Evolutionary conservation across 192 early-diverging fungal species (phyloP).

Genomic region (Mortierella alpina): DNA sequence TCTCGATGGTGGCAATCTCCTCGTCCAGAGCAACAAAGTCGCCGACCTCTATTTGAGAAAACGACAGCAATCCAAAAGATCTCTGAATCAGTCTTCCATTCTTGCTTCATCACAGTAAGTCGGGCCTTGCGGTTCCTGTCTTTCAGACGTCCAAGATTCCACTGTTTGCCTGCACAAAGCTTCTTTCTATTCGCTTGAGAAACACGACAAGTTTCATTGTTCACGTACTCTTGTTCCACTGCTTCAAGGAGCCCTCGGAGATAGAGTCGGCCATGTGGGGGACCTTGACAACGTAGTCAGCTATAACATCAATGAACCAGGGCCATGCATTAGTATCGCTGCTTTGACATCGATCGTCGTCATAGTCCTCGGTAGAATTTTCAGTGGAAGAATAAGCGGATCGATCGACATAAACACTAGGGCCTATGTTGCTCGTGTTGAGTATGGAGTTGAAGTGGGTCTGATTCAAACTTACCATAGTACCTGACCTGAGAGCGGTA

Average conservation of each 20-base stretch:
- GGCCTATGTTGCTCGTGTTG: background rate
- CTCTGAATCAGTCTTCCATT: slow-evolving; percentile 7
- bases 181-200: background rate
- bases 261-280: slow-evolving; percentile 99
- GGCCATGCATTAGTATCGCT: background rate
- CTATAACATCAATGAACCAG: slow-evolving; percentile 36
- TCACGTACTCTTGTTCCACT: slow-evolving; percentile 93
- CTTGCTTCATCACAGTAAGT: too few relatives aligned
- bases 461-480: slow-evolving; percentile 33
- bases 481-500: slow-evolving; percentile 50
- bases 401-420: background rate
- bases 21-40: slow-evolving; percentile 96
- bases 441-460: background rate
- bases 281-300: slow-evolving; percentile 90
- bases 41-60: slow-evolving; percentile 80
- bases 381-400: too few relatives aligned
- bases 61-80: background rate
- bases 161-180: too few relatives aligned
- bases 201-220: background rate
- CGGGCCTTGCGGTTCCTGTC: too few relatives aligned
- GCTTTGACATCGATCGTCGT: background rate
- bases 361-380: background rate
- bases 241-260: slow-evolving; percentile 95
- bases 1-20: slow-evolving; percentile 97
- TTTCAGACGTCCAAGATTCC: too few relatives aligned